Percentiles rank a stretch among this genome's conserved stretches.
These are phyloP conservation scores for Rhizopogon roseolus DNA, from an alignment of 768 basidiomycete species.

Conservation along the genomic window DNA sequence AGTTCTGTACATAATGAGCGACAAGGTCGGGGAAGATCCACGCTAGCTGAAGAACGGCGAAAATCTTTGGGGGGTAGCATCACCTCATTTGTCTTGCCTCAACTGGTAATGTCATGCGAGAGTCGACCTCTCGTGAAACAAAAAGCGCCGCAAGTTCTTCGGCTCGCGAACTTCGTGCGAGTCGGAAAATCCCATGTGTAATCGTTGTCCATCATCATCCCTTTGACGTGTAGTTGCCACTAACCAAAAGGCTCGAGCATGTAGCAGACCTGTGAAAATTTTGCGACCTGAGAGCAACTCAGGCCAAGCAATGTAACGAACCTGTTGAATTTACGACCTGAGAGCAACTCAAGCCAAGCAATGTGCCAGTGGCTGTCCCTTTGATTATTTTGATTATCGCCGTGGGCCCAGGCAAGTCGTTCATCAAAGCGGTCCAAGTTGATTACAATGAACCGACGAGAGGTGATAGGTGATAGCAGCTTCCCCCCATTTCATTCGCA, in stretches of 20 bases:
- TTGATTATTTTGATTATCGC: neutral
- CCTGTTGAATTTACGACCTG: neutral
- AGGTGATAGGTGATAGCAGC: neutral
- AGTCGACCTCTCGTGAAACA: too few relatives aligned
- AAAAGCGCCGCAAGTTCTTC: too few relatives aligned
- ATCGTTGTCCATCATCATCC: neutral
- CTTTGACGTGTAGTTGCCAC: neutral
- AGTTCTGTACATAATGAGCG: conserved; percentile 19
- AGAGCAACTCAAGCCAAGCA: neutral
- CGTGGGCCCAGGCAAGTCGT: neutral
- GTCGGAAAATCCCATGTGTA: conserved; percentile 11
- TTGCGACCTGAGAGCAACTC: too few relatives aligned
- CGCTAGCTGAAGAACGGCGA: conserved; percentile 27
- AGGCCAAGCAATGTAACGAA: neutral
- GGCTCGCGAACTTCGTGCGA: neutral
- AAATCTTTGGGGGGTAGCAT: conserved; percentile 30
- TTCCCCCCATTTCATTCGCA: conserved; percentile 9
- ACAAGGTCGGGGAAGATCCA: conserved; percentile 33
- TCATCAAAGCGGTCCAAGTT: too few relatives aligned
- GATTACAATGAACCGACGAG: conserved; percentile 7
- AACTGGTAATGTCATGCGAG: too few relatives aligned
- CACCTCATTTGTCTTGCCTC: too few relatives aligned
- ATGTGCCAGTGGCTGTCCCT: neutral
- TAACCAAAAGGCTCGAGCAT: neutral
- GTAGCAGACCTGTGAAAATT: too few relatives aligned